A percentile compares a stretch with the other conserved stretches of the same genome.
These are phyloP conservation scores for Hyphodiscus sp. DNA, from an alignment of 2,329 filamentous ascomycete species.

Conservation along the genomic window DNA sequence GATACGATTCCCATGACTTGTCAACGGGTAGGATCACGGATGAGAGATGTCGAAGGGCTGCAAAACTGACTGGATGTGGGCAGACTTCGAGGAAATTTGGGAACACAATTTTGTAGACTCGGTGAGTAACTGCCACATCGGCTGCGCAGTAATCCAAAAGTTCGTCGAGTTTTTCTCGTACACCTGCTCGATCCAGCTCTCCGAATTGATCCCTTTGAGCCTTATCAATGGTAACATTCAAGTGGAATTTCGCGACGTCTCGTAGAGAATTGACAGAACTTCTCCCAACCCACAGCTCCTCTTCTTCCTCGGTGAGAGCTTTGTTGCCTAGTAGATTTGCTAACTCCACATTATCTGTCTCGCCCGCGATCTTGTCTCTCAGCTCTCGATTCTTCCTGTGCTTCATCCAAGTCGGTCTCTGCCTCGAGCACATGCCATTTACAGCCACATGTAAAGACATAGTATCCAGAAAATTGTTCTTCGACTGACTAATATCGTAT, in stretches of 20 bases:
- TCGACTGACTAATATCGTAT: constrained; percentile 75
- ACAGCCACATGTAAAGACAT: constrained; percentile 98
- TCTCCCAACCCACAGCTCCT: constrained; percentile 90
- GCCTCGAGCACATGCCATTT: constrained; percentile 97
- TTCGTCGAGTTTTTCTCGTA: constrained; percentile 68
- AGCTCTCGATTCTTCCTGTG: constrained; percentile 86
- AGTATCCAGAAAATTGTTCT: constrained; percentile 86
- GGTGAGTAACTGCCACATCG: constrained; percentile 88
- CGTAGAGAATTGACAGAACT: constrained; percentile 93
- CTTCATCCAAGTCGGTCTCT: constrained; percentile 95
- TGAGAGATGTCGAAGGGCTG: constrained; percentile 85
- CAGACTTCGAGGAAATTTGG: constrained; percentile 84
- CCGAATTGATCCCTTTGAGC: constrained; percentile 80
- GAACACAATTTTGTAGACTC: constrained; percentile 90
- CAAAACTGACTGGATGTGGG: constrained; percentile 95
- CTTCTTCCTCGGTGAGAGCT: constrained; percentile 71
- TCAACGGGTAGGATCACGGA: constrained; percentile 89
- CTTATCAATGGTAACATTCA: constrained; percentile 88
- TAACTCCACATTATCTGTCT: constrained; percentile 66
- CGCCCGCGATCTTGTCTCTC: constrained; percentile 68
- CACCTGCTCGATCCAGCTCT: constrained; percentile 64
- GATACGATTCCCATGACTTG: constrained; percentile 78
- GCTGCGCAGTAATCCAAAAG: constrained; percentile 91
- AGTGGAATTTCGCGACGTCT: constrained; percentile 95
- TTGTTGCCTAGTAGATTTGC: constrained; percentile 63